Evolutionary conservation across 192 early-diverging fungal species (phyloP).

Genomic region (Entomortierella lignicola): DNA sequence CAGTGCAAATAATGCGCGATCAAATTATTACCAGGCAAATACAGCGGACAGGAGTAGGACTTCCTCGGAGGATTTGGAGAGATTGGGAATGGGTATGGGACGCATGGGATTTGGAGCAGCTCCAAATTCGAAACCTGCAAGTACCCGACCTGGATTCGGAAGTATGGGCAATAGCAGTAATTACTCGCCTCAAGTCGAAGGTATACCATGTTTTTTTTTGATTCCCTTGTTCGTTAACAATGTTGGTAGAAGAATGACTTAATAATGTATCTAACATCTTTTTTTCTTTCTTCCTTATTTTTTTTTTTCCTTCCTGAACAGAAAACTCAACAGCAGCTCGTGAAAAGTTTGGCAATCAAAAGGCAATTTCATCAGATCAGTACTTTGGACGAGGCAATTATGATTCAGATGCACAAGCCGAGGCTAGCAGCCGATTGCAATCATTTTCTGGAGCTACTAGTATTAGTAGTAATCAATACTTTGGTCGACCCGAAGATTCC

Average conservation of each 20-base stretch:
- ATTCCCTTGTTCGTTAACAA: neutral
- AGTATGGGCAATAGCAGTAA: conserved; percentile 26
- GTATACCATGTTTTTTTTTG: conserved; percentile 3
- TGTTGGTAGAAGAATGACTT: neutral
- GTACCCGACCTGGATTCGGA: conserved; percentile 30
- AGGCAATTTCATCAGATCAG: conserved; percentile 92
- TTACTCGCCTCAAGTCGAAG: conserved; percentile 49
- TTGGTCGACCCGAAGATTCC: conserved; percentile 77
- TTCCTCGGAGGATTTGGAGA: conserved; percentile 63
- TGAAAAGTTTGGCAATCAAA: conserved; percentile 86
- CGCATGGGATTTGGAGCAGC: conserved; percentile 70
- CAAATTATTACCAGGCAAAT: conserved; percentile 47
- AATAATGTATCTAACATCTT: too few relatives aligned
- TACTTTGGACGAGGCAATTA: conserved; percentile 86
- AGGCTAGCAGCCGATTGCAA: conserved; percentile 66
- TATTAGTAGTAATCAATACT: conserved; percentile 88
- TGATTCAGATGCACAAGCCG: conserved; percentile 66
- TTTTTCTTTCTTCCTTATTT: neutral
- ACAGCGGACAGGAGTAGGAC: conserved; percentile 27
- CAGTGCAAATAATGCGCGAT: neutral
- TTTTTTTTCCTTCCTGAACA: too few relatives aligned
- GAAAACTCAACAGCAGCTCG: conserved; percentile 64
- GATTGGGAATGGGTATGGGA: conserved; percentile 77
- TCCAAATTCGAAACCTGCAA: conserved; percentile 9
- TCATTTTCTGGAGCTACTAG: conserved; percentile 79